Conservation (phyloP, 805 yeast genomes). For the Ogataea angusta region DNA sequence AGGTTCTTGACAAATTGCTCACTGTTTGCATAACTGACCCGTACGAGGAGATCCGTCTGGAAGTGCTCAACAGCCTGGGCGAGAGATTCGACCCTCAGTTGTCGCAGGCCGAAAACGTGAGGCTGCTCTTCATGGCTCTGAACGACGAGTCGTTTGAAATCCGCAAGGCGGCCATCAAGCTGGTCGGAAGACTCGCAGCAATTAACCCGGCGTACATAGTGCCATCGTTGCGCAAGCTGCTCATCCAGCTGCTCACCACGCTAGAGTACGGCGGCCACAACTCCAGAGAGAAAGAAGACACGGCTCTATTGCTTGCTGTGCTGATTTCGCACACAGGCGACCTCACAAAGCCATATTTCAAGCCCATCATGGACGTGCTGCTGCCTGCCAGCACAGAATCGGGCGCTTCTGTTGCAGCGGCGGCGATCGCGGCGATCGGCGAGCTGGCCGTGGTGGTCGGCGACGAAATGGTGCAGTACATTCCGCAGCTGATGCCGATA, state of each 20-base stretch:
- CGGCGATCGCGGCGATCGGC: conserved; percentile 83
- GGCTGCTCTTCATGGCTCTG: conserved; percentile 78
- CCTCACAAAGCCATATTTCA: conserved; percentile 85
- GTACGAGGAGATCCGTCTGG: conserved; percentile 76
- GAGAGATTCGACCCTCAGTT: conserved; percentile 83
- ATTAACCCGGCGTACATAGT: conserved; percentile 95
- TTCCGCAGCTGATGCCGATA: conserved; percentile 79
- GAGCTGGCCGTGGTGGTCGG: conserved; percentile 88
- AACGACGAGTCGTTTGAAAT: conserved; percentile 88
- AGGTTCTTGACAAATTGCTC: conserved; percentile 75
- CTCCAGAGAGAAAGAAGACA: conserved; percentile 75
- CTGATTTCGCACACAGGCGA: conserved; percentile 75
- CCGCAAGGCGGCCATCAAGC: conserved; percentile 69
- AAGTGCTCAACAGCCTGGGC: conserved; percentile 70
- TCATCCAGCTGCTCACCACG: conserved; percentile 81
- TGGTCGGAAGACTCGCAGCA: conserved; percentile 79
- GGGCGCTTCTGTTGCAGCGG: conserved; percentile 80
- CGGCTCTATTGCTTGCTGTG: conserved; percentile 69
- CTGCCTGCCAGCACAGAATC: conserved; percentile 71
- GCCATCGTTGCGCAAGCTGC: conserved; percentile 83
- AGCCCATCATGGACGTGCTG: conserved; percentile 83
- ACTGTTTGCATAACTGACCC: conserved; percentile 88
- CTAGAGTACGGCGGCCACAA: conserved; percentile 78
- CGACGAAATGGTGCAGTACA: conserved; percentile 70
- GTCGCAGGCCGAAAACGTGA: conserved; percentile 89